Evolutionary conservation across 331 rosid species (phyloP), one percentile per base, ranked within the genome.

Genomic region (Acacia concinna): DNA sequence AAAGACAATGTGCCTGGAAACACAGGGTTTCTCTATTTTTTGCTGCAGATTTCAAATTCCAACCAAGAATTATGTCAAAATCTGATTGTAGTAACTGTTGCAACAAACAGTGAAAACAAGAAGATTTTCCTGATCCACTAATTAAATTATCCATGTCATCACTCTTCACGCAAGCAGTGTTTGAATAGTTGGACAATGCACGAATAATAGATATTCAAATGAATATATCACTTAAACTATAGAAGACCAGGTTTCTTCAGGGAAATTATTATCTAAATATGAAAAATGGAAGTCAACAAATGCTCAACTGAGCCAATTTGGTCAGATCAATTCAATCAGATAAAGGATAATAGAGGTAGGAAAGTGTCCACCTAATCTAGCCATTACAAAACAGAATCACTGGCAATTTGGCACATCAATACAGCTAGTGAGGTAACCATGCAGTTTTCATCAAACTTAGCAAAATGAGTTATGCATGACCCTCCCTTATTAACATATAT

Each of bases 1-100:
- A 65, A 64, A 85, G 38, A 76, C 92, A 91, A 57, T 89, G 92
- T 41, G 93, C 82, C 23, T 83, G 83, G 60, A 82, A 86, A 81
- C 82, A 78, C 73, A 80, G 63, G 69, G 83, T 83, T 34, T 85
- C 87, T 83, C 93, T 87, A 72, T 78, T 25, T 81, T 82, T 94
- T 32, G 89, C 97, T 90, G 96, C 92, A 90, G 32, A 52, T 69
- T 74, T 68, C 47, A 77, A 35, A 35, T 68, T 76, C 60, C 64
- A 57, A 59, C 66, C 76, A 51, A 84, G 20, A 34, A 77, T 35
- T 13, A 46, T 12, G 66, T 64, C 27, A 82, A 60, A 67, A 81
- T 69, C 30, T 8, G 47, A 74, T 57, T 12, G 47, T 63, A 40
- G 69, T 9, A 59, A 63, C 49, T 44, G 47, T 43, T n/a, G 35